Base-by-base conservation (phyloP, 2,329 filamentous ascomycete genomes). In the Didymella keratinophila region DNA sequence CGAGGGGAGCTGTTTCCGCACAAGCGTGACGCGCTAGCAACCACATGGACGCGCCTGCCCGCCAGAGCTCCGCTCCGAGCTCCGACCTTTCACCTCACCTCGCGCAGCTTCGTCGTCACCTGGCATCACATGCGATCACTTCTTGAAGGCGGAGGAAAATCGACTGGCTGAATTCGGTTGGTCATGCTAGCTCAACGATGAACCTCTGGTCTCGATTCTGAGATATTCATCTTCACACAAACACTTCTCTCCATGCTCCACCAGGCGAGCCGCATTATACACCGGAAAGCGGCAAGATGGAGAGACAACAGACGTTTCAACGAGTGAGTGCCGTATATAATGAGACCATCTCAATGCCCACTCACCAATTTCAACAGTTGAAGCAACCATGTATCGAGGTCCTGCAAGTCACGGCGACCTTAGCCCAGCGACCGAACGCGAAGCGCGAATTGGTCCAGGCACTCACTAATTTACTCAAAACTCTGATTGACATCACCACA, bases 381-480 rank as follows among this genome's bases (percentile, higher is more conserved):
- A 87, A 87, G 63, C 79, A 82, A 48, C 78, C 79, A 55, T 89
- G 86, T 67, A 82, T 89, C 32, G 80, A 83, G 43, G 79, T 89
- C 34, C 84, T 84, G 61, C 82, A 87, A 45, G 76, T 80, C 46
- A 82, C 82, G 10, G 73, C 87, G 16, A 77, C 74, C 41, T 80
- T 87, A 56, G 79, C 80, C 46, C 79, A 79, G 32, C 78, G 77
- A 34, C 79, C 81, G 54, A 73, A 70, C 16, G 78, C 78, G 21
- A 68, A 78, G 18, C 78, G 77, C 53, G 80, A 82, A 28, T 76
- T 88, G n/a, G 73, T 81, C 4, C 70, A 76, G 44, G 78, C 79
- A 28, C 76, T 88, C 21, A 77, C 82, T 47, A 67, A 73, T 1
- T 70, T 88, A 6, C 72, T 83, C 11, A 64, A 72, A 8, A 72